Evolutionary conservation across 2,329 filamentous ascomycete species (phyloP).

Genomic region (Trichocomaceae sp.): DNA sequence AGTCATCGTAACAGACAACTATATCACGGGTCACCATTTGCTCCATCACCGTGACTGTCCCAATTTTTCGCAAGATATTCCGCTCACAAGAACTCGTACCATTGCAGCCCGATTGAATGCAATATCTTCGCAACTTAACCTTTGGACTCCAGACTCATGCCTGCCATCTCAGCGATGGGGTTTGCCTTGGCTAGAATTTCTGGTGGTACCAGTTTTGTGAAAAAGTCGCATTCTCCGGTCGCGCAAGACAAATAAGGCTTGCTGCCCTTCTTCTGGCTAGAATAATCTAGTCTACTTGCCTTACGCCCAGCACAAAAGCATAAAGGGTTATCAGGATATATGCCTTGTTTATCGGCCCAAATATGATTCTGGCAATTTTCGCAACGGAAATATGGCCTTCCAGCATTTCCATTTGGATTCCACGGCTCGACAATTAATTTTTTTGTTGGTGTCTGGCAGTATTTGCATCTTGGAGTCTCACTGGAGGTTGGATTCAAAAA

Average conservation of each 20-base stretch:
- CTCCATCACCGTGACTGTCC: too few species aligned
- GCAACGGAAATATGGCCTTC: not conserved
- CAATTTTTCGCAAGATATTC: too few species aligned
- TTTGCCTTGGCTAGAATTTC: not conserved
- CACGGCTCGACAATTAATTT: not conserved
- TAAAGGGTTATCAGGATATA: not conserved
- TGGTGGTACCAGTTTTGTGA: not conserved
- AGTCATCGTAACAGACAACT: too few species aligned
- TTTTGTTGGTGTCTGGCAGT: not conserved
- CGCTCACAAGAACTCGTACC: too few species aligned
- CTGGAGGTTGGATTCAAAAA: not conserved
- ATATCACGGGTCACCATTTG: too few species aligned
- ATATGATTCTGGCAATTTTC: not conserved
- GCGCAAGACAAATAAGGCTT: not conserved
- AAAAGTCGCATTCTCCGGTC: not conserved
- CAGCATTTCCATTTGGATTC: not conserved
- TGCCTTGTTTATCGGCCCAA: not conserved
- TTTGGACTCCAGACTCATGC: too few species aligned
- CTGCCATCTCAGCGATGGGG: not conserved
- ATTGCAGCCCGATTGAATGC: too few species aligned
- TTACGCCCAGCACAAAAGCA: not conserved
- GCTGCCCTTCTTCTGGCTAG: not conserved
- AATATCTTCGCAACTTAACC: too few species aligned
- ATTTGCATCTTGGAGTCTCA: not conserved
- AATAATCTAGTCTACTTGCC: not conserved